Base-by-base conservation (phyloP, 768 basidiomycete species). In the Termitomyces sp. region DNA sequence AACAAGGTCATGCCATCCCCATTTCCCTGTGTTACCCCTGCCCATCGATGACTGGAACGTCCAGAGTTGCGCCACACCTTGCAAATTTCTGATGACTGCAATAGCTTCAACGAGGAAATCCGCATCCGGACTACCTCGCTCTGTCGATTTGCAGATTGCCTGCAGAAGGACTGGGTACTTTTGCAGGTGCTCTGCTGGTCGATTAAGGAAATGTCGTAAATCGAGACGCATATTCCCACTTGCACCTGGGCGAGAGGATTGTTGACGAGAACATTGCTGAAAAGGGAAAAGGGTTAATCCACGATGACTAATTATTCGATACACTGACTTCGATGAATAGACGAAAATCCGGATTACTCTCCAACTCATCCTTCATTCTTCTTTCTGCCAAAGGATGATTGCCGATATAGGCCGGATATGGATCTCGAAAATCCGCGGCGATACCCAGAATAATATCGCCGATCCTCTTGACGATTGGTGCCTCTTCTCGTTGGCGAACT, bases 11-110 rank as follows among this genome's bases (percentile, higher is more conserved):
- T 90, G 84, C 94, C 94, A 98, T 60, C 93, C 88, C 79, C 90
- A 86, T 70, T 90, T 93, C 0, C 80, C 82, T 2, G 88, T 86
- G 3, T 79, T 74, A 10, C 94, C 94, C 60, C 85, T 83, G 1
- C 91, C 85, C 88, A 93, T 93, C 0, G 90, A 89, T 30, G 83
- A 80, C 68, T 98, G 94, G 82, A 95, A 98, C 2, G 92, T 92
- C 67, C 87, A 81, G 20, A 97, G 73, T 70, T 92, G 89, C 3
- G 90, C 88, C 2, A 90, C 83, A 32, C 82, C 82, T 60, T 93
- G 90, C 49, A 98, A 70, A 64, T 86, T 86, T 65, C 86, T 87
- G 67, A 98, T 92, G 2, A 90, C 86, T 47, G 82, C 79, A 55
- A 91, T 87, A 0, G 94, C 92, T 67, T 91, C 88, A 20, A 74